Evolutionary conservation across 208 protist genomes (phyloP).

Genomic region (Crithidia sp.): DNA sequence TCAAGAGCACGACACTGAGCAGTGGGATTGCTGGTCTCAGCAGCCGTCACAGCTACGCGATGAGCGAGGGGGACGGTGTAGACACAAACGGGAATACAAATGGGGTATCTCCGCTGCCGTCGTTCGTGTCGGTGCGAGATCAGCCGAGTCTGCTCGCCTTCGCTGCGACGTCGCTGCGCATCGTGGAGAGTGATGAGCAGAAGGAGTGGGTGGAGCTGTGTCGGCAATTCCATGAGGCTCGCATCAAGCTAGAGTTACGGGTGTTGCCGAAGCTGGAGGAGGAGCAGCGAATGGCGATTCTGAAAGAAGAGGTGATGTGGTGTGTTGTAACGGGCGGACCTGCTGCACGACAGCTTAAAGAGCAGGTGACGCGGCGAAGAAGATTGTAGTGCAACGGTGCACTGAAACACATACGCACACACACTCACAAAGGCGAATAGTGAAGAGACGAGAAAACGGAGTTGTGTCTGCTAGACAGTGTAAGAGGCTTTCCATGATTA

Average conservation of each 20-base stretch:
- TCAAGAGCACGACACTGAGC: constrained; percentile 3
- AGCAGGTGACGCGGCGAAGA: constrained; percentile 8
- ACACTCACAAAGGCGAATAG: background rate
- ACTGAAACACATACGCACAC: too few species aligned
- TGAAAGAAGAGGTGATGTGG: constrained; percentile 53
- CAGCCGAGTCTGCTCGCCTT: constrained; percentile 31
- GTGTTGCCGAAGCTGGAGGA: constrained; percentile 38
- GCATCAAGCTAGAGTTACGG: constrained; percentile 15
- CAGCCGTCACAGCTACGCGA: constrained; percentile 9
- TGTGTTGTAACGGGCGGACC: constrained; percentile 30
- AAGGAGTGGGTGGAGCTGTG: constrained; percentile 20
- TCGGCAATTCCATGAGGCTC: constrained; percentile 14
- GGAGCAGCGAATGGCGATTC: constrained; percentile 30
- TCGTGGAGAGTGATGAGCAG: constrained; percentile 25
- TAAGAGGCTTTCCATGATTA: too few species aligned
- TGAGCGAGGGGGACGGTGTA: constrained; percentile 1
- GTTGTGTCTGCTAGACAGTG: too few species aligned
- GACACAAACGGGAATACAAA: background rate
- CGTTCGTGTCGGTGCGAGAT: constrained; percentile 6
- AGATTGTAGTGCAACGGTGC: too few species aligned
- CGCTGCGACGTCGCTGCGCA: constrained; percentile 22
- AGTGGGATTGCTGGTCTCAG: background rate
- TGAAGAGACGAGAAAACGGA: background rate
- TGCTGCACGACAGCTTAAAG: constrained; percentile 19
- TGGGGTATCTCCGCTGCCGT: background rate